Evolutionary conservation across 306 rosid species (phyloP).

Genomic region (Abrus pulchellus): DNA sequence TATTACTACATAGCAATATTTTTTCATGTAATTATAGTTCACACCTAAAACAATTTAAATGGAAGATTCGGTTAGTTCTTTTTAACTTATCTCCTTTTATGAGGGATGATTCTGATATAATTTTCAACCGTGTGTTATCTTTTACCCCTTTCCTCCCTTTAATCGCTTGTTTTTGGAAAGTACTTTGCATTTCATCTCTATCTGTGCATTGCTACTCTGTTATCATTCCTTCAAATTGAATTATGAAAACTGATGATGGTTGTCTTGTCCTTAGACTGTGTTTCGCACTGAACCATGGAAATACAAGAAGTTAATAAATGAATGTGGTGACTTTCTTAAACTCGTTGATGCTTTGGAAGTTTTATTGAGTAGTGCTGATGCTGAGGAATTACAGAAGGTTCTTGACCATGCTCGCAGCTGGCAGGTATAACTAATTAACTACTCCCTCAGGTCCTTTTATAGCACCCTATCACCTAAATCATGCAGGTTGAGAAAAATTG

Average conservation of each 20-base stretch:
- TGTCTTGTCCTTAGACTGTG: constrained; percentile 62
- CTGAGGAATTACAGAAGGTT: constrained; percentile 58
- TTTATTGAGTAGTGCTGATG: constrained; percentile 53
- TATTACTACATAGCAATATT: background rate
- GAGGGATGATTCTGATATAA: background rate
- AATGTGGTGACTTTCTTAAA: constrained; percentile 74
- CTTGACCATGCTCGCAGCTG: constrained; percentile 63
- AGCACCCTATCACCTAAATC: no score
- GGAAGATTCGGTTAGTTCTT: background rate
- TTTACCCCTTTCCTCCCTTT: background rate
- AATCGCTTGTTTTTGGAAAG: background rate
- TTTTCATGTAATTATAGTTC: background rate
- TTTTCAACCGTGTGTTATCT: background rate
- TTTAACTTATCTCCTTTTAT: background rate
- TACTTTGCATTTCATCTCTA: background rate
- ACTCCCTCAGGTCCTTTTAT: no score
- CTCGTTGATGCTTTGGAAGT: constrained; percentile 53
- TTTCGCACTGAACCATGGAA: constrained; percentile 77
- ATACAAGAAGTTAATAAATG: constrained; percentile 72
- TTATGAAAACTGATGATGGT: constrained; percentile 23
- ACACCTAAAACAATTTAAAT: background rate
- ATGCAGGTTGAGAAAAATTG: no score
- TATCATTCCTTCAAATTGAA: constrained; percentile 12
- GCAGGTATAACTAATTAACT: constrained; percentile 65
- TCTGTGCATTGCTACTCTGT: background rate